These are phyloP conservation scores for Cytospora schulzeri DNA, from an alignment of 2,329 filamentous ascomycete species.

Conservation along the genomic window DNA sequence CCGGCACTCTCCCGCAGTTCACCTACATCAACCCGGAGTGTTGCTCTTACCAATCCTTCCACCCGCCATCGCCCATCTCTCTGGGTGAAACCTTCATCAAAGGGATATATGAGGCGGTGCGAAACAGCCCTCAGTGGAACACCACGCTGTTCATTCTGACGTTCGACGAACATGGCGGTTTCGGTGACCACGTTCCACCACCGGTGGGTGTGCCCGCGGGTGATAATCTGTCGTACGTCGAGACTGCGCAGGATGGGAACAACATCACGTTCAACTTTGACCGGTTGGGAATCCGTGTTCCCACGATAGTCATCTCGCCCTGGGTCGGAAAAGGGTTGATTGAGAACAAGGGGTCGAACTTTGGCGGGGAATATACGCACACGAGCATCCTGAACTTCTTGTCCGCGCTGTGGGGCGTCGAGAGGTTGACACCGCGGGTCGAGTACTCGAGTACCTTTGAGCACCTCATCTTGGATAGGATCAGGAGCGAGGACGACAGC, in stretches of 20 bases:
- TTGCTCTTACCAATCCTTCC: conserved; percentile 48
- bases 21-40: conserved; percentile 54
- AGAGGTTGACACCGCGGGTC: conserved; percentile 26
- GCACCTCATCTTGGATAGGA: conserved; percentile 22
- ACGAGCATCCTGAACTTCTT: conserved; percentile 44
- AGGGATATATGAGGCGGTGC: conserved; percentile 47
- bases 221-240: conserved; percentile 41
- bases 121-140: conserved; percentile 48
- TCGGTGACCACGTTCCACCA: conserved; percentile 49
- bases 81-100: conserved; percentile 49
- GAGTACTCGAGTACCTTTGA: conserved; percentile 26
- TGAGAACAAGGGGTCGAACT: conserved; percentile 40
- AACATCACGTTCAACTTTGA: conserved; percentile 43
- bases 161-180: conserved; percentile 51
- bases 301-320: conserved; percentile 45
- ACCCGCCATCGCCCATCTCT: conserved; percentile 46
- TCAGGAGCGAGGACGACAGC: conserved; percentile 15
- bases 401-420: conserved; percentile 41
- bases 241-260: conserved; percentile 39
- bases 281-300: conserved; percentile 46
- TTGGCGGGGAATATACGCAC: conserved; percentile 42
- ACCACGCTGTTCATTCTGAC: conserved; percentile 50
- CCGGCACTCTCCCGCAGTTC: conserved; percentile 46
- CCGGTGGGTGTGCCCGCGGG: conserved; percentile 43
- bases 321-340: conserved; percentile 46